Conservation (phyloP, 805 yeast species). For the Saccharomycopsis olivae region DNA sequence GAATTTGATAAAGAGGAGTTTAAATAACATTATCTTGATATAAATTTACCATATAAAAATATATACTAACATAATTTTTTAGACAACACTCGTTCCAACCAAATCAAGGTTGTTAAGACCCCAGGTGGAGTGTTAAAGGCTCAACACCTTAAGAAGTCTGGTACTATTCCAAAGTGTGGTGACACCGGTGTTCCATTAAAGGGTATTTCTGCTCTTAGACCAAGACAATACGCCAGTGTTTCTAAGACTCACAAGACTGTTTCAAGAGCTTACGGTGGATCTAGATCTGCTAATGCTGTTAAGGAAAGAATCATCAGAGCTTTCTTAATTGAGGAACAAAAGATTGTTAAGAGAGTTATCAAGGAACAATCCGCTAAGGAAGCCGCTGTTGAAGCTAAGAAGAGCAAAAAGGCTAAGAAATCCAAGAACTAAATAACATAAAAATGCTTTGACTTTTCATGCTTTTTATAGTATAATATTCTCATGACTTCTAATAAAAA, state of each 20-base stretch:
- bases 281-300: constrained; percentile 96
- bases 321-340: constrained; percentile 99
- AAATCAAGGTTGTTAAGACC: constrained; percentile 99
- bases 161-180: constrained; percentile 83
- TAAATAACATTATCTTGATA: no score
- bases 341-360: constrained; percentile 98
- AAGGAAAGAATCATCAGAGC: constrained; percentile 99
- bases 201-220: constrained; percentile 92
- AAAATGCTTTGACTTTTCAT: background rate
- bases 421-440: constrained; percentile 1
- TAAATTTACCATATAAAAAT: no score
- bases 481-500: background rate
- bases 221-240: constrained; percentile 92
- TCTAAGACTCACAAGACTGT: constrained; percentile 97
- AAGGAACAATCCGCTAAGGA: constrained; percentile 93
- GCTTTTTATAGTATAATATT: background rate
- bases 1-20: no score
- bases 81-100: constrained; percentile 99
- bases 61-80: constrained; percentile 15
- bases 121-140: constrained; percentile 99
- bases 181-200: constrained; percentile 75
- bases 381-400: constrained; percentile 40
- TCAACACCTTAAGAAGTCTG: constrained; percentile 91
- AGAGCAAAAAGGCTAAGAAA: constrained; percentile 18
- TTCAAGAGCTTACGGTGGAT: constrained; percentile 99